Evolutionary conservation across 495 filamentous ascomycete genomes (phyloP).

Genomic region (Poronia punctata): DNA sequence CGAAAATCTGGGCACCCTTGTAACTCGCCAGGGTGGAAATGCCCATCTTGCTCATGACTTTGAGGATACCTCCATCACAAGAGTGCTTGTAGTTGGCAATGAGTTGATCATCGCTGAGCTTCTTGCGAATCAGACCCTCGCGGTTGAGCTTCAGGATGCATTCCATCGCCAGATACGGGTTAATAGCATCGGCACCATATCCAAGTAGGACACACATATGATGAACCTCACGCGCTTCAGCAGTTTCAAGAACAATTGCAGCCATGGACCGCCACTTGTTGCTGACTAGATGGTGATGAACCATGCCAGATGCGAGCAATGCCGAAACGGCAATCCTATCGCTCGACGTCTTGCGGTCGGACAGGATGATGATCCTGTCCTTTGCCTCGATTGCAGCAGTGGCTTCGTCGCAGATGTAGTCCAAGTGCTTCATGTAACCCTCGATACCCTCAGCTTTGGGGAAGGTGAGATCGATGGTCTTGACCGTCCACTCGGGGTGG

Average conservation of each 20-base stretch:
- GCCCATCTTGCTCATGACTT: slow-evolving; percentile 99
- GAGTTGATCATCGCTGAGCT: slow-evolving; percentile 73
- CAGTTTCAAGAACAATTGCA: slow-evolving; percentile 87
- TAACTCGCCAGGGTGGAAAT: slow-evolving; percentile 97
- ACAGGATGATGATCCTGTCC: slow-evolving; percentile 84
- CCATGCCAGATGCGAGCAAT: slow-evolving; percentile 84
- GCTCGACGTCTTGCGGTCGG: slow-evolving; percentile 79
- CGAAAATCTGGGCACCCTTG: slow-evolving; percentile 99
- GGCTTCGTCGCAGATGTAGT: slow-evolving; percentile 79
- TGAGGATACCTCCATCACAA: slow-evolving; percentile 94
- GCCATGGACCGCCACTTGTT: slow-evolving; percentile 94
- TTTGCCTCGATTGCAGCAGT: slow-evolving; percentile 78
- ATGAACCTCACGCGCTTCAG: slow-evolving; percentile 95
- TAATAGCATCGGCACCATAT: slow-evolving; percentile 94
- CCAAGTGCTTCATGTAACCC: slow-evolving; percentile 85
- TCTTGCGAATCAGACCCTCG: slow-evolving; percentile 88
- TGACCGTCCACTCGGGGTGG: slow-evolving; percentile 81
- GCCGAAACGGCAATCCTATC: slow-evolving; percentile 84
- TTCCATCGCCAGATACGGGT: slow-evolving; percentile 95
- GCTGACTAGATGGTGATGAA: slow-evolving; percentile 93
- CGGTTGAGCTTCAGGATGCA: slow-evolving; percentile 98
- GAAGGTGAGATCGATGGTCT: slow-evolving; percentile 94
- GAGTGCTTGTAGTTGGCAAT: slow-evolving; percentile 98
- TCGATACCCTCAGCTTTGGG: slow-evolving; percentile 77
- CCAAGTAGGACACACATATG: slow-evolving; percentile 97